Percentiles rank a stretch among this genome's conserved stretches.
Evolutionary conservation across 2,329 filamentous ascomycete species (phyloP).

Genomic region (Hypoxylon sp.): DNA sequence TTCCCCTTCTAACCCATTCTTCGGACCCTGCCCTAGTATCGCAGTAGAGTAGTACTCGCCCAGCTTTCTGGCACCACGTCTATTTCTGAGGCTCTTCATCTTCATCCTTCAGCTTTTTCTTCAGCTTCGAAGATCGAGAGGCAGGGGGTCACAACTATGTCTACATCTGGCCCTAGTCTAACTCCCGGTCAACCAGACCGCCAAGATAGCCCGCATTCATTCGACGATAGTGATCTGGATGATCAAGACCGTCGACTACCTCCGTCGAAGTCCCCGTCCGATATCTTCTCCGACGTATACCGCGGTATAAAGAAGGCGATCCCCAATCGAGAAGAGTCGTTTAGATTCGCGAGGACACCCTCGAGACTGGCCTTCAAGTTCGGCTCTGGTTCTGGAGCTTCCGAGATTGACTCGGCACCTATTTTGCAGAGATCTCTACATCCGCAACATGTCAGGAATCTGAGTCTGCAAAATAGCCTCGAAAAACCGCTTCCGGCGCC

Average conservation of each 20-base stretch:
- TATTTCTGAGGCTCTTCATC: conserved; percentile 30
- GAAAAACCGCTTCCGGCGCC: conserved; percentile 68
- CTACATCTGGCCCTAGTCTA: conserved; percentile 47
- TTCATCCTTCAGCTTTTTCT: conserved; percentile 25
- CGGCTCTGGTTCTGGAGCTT: conserved; percentile 38
- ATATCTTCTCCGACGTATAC: conserved; percentile 64
- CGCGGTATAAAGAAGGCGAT: conserved; percentile 64
- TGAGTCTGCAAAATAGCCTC: conserved; percentile 68
- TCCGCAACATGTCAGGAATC: conserved; percentile 63
- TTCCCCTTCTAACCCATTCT: conserved; percentile 27
- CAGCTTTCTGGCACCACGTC: conserved; percentile 24
- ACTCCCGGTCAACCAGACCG: conserved; percentile 46
- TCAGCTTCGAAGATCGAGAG: conserved; percentile 25
- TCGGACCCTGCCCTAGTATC: conserved; percentile 28
- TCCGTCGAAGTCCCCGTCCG: conserved; percentile 56
- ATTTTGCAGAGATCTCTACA: conserved; percentile 32
- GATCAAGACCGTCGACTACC: conserved; percentile 51
- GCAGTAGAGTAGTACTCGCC: conserved; percentile 35
- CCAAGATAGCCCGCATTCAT: conserved; percentile 46
- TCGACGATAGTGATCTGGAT: conserved; percentile 57
- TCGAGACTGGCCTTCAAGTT: conserved; percentile 57
- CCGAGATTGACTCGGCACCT: conserved; percentile 38
- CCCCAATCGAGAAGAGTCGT: conserved; percentile 57
- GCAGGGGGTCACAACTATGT: conserved; percentile 42
- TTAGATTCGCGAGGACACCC: conserved; percentile 58